Percentiles rank a stretch among this genome's conserved stretches.
Evolutionary conservation across 805 yeast species (phyloP).

Genomic region (Saccharomycopsis schoenii): DNA sequence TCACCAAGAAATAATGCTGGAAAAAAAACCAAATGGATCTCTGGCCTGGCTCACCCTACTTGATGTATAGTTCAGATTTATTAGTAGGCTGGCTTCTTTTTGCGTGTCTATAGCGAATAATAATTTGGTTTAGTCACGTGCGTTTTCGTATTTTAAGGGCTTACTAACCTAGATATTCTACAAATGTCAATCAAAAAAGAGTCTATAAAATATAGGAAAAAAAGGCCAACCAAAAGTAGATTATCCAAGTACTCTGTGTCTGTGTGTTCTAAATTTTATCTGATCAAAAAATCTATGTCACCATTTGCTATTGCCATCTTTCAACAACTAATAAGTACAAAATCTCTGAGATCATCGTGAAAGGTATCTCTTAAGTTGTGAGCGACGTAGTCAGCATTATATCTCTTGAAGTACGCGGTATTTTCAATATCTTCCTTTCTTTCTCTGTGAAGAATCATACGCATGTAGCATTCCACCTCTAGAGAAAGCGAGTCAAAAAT

Average conservation of each 20-base stretch:
- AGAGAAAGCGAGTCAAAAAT: background rate
- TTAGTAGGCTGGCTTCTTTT: background rate
- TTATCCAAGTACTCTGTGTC: too few relatives aligned
- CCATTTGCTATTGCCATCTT: too few relatives aligned
- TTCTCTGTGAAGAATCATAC: background rate
- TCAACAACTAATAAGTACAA: too few relatives aligned
- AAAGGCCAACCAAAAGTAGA: too few relatives aligned
- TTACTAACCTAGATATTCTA: background rate
- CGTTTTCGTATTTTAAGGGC: background rate
- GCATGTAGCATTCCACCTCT: background rate
- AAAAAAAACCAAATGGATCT: background rate
- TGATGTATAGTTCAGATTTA: background rate
- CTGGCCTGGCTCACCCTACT: background rate
- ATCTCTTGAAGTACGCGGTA: too few relatives aligned
- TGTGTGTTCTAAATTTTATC: too few relatives aligned
- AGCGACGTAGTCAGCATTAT: too few relatives aligned
- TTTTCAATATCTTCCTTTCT: background rate
- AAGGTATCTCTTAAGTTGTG: too few relatives aligned
- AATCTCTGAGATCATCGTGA: too few relatives aligned
- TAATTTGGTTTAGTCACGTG: background rate
- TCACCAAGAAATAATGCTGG: background rate
- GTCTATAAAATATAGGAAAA: too few relatives aligned
- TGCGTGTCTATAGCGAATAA: background rate
- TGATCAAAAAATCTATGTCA: too few relatives aligned
- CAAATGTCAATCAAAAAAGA: background rate